A percentile compares a stretch with the other conserved stretches of the same genome.
These are phyloP conservation scores for Aspergillus campestris DNA, from an alignment of 495 filamentous ascomycete species.

Conservation along the genomic window DNA sequence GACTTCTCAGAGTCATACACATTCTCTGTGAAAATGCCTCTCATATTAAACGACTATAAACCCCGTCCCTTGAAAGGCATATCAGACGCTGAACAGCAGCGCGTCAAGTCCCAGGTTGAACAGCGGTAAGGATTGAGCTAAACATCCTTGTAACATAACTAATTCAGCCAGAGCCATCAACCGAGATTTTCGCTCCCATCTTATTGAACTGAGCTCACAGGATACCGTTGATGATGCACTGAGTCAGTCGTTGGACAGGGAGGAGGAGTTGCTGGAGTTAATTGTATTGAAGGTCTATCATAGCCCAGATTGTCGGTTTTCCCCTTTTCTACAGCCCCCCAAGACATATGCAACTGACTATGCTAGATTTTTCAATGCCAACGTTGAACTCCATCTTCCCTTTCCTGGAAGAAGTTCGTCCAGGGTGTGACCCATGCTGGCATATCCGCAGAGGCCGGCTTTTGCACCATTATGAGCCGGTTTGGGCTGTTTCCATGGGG, in stretches of 20 bases:
- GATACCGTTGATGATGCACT: constrained; percentile 5
- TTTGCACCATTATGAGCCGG: constrained; percentile 3
- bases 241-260: constrained; percentile 5
- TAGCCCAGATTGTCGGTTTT: constrained; percentile 8
- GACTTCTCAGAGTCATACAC: constrained; percentile 15
- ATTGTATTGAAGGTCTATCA: constrained; percentile 5
- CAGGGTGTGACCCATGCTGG: constrained; percentile 5
- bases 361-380: constrained; percentile 7
- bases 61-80: constrained; percentile 6
- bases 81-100: constrained; percentile 4
- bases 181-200: constrained; percentile 7
- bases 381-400: constrained; percentile 9
- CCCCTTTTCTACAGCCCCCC: not conserved
- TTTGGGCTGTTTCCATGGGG: constrained; percentile 4
- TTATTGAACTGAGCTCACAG: not conserved
- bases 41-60: constrained; percentile 3
- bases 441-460: constrained; percentile 8
- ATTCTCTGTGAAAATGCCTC: constrained; percentile 7
- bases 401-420: constrained; percentile 5
- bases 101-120: not conserved
- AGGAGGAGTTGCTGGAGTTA: constrained; percentile 8
- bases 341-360: constrained; percentile 1
- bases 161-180: constrained; percentile 5
- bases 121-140: constrained; percentile 4
- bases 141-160: not conserved